Evolutionary conservation across 2,329 filamentous ascomycete species (phyloP).

Genomic region (Bretziella fagacearum): DNA sequence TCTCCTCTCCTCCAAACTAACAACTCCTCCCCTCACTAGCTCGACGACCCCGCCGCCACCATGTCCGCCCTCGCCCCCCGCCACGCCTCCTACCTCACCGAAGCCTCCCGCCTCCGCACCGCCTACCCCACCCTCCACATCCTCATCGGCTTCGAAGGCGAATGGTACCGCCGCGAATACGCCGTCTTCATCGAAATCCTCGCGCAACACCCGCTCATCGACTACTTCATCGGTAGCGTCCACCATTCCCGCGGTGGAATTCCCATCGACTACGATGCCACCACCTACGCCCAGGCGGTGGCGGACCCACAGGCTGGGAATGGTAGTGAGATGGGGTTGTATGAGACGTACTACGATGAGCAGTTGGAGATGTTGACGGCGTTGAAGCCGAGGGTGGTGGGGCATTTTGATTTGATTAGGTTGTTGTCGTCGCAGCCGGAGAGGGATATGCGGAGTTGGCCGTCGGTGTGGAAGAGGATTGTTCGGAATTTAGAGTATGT

Average conservation of each 20-base stretch:
- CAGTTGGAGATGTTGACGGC: conserved; percentile 64
- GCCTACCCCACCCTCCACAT: conserved; percentile 60
- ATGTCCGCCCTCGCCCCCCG: conserved; percentile 27
- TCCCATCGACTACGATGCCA: conserved; percentile 73
- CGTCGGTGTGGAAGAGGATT: conserved; percentile 55
- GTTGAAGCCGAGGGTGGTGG: conserved; percentile 61
- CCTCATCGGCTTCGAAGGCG: conserved; percentile 78
- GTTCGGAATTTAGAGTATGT: conserved; percentile 57
- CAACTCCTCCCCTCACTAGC: conserved; percentile 20
- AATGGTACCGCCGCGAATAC: conserved; percentile 67
- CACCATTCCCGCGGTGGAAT: conserved; percentile 73
- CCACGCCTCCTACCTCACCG: conserved; percentile 51
- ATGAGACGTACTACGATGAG: conserved; percentile 71
- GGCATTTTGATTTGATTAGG: conserved; percentile 85
- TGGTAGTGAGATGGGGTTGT: conserved; percentile 49
- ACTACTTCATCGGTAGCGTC: conserved; percentile 85
- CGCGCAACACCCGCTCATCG: conserved; percentile 46
- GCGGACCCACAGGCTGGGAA: background rate
- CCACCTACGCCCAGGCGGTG: conserved; percentile 49
- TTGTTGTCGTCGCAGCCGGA: conserved; percentile 57
- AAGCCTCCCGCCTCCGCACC: conserved; percentile 55
- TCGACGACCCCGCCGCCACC: too few species aligned
- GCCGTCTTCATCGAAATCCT: conserved; percentile 39
- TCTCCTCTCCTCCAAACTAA: background rate
- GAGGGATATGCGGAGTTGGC: conserved; percentile 39